A percentile compares a stretch with the other conserved stretches of the same genome.
Conservation (phyloP, 257 asterid genomes). For the Solanum corneliomulleri region DNA sequence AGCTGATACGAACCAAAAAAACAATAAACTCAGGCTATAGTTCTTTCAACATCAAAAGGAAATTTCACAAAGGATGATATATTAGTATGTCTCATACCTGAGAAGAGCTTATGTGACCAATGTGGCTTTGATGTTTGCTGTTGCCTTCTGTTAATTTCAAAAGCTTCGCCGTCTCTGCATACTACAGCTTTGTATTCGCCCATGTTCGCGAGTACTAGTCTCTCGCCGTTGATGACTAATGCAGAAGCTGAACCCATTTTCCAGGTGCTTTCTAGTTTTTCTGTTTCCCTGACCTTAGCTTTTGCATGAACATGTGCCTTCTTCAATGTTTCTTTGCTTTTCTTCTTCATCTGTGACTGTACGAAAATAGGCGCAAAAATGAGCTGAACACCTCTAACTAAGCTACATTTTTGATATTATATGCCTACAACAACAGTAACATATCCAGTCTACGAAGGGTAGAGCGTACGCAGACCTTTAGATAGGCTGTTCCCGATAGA, state of each 20-base stretch:
- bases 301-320: slow-evolving; percentile 34
- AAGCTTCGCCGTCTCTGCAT: slow-evolving; percentile 48
- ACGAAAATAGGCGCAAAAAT: neutral
- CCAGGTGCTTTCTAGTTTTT: neutral
- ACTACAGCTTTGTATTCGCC: slow-evolving; percentile 46
- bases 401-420: neutral
- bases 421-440: neutral
- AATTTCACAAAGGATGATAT: neutral
- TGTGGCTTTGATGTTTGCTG: slow-evolving; percentile 5
- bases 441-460: neutral
- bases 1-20: slow-evolving; percentile 7
- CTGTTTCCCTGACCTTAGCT: slow-evolving; percentile 15
- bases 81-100: slow-evolving; percentile 16
- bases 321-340: slow-evolving; percentile 34
- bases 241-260: slow-evolving; percentile 42
- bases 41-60: neutral
- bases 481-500: neutral
- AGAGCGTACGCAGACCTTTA: too few species aligned
- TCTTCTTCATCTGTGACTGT: slow-evolving; percentile 28
- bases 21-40: neutral
- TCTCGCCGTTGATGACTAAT: slow-evolving; percentile 44
- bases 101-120: slow-evolving; percentile 26
- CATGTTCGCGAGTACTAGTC: slow-evolving; percentile 36
- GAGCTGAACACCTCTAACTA: neutral
- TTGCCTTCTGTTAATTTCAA: slow-evolving; percentile 24